Percentiles rank a stretch among this genome's conserved stretches.
Conservation (phyloP, 805 yeast genomes). For the Hanseniaspora valbyensis region DNA sequence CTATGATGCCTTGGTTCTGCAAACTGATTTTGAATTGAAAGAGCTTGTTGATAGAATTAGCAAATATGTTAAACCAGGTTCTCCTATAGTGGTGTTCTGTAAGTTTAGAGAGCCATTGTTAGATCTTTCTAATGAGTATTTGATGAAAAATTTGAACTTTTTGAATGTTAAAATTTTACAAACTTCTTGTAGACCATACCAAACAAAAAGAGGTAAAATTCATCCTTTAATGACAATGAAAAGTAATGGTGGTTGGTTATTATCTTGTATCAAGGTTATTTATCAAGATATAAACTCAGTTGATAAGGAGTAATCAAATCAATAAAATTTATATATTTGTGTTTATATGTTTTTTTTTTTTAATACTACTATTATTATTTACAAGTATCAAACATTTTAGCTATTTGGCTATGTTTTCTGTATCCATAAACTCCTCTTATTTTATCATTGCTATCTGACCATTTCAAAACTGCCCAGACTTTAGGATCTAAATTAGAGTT, state of each 20-base stretch:
- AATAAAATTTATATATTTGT: neutral
- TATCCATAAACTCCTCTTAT: constrained; percentile 59
- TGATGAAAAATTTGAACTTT: constrained; percentile 55
- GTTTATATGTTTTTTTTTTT: constrained; percentile 11
- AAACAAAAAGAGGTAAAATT: constrained; percentile 84
- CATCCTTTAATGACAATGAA: constrained; percentile 93
- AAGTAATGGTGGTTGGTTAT: constrained; percentile 82
- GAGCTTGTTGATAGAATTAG: constrained; percentile 52
- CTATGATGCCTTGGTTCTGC: constrained; percentile 67
- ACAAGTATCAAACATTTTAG: constrained; percentile 13
- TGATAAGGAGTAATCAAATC: neutral
- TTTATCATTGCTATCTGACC: constrained; percentile 41
- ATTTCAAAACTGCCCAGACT: constrained; percentile 42
- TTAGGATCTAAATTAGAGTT: constrained; percentile 18
- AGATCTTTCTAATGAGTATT: constrained; percentile 52
- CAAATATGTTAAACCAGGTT: constrained; percentile 64
- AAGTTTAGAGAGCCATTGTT: constrained; percentile 72
- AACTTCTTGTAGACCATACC: constrained; percentile 74
- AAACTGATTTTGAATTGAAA: constrained; percentile 60
- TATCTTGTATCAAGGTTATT: constrained; percentile 67
- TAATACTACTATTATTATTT: too few relatives aligned
- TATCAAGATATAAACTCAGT: constrained; percentile 34
- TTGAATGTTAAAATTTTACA: constrained; percentile 77
- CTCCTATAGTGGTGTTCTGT: constrained; percentile 74
- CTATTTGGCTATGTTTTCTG: constrained; percentile 24